phyloP scores from a whole-genome alignment of 495 filamentous ascomycete species.

The Penicillium parvum region DNA sequence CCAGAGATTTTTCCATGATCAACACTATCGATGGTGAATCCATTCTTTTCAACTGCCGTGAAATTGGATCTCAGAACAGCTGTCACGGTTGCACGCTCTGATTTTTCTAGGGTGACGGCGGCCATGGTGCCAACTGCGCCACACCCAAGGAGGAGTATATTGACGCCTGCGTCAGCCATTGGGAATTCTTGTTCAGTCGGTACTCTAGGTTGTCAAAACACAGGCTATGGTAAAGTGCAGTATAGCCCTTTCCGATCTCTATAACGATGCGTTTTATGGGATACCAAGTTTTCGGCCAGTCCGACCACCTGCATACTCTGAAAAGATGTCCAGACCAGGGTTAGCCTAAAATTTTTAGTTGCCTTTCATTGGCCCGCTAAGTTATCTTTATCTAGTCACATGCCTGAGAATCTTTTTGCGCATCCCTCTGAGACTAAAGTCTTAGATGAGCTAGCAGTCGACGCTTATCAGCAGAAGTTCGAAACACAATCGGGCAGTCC shows the following conservation, averaged over 20 bases:
- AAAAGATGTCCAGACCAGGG: no score
- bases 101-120: conserved; percentile 42
- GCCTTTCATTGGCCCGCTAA: no score
- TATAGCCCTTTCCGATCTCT: no score
- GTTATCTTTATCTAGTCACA: no score
- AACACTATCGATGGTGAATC: conserved; percentile 47
- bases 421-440: not conserved
- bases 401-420: not conserved
- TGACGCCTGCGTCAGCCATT: no score
- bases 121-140: conserved; percentile 52
- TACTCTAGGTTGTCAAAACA: no score
- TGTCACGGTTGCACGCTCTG: conserved; percentile 36
- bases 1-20: conserved; percentile 24
- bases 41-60: conserved; percentile 37
- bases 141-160: conserved; percentile 44
- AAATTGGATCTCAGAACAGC: conserved; percentile 56
- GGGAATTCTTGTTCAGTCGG: no score
- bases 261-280: no score
- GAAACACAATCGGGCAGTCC: not conserved
- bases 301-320: no score
- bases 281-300: no score
- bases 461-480: not conserved
- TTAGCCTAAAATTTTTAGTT: no score
- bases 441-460: not conserved
- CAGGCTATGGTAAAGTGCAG: no score